Percentiles rank a stretch among this genome's conserved stretches.
These are phyloP conservation scores for Sarcocystis neurona DNA, from an alignment of 169 alveolate genomes.

Conservation along the genomic window DNA sequence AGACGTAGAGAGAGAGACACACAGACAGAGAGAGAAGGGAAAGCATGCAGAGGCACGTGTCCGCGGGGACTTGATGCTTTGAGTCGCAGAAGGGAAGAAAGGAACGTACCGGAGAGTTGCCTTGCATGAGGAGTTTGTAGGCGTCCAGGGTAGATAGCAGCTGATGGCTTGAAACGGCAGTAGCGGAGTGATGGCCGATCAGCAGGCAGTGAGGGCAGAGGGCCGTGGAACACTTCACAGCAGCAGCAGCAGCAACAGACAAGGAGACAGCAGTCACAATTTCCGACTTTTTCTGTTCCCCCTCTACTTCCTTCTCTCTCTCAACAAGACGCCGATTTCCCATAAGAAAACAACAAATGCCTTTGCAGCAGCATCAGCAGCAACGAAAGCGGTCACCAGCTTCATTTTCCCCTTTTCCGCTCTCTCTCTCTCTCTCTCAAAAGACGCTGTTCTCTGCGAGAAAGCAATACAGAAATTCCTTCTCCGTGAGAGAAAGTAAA, in stretches of 20 bases:
- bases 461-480: too few relatives aligned
- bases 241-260: not conserved
- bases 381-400: not conserved
- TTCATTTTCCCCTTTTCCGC: too few relatives aligned
- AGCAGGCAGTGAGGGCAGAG: constrained; percentile 85
- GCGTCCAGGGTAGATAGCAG: constrained; percentile 87
- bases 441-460: too few relatives aligned
- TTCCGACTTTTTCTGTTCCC: not conserved
- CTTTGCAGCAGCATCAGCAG: not conserved
- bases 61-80: too few relatives aligned
- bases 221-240: constrained; percentile 77
- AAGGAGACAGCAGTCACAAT: constrained; percentile 1
- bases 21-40: not conserved
- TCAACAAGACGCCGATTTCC: too few relatives aligned
- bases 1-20: not conserved
- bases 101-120: constrained; percentile 75
- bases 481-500: too few relatives aligned
- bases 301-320: too few relatives aligned
- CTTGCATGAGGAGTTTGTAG: constrained; percentile 77
- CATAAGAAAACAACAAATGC: too few relatives aligned
- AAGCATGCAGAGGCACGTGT: not conserved
- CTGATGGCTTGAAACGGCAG: constrained; percentile 84
- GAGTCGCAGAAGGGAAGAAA: not conserved
- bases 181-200: constrained; percentile 85
- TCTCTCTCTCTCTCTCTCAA: too few relatives aligned